Percentiles rank a stretch among this genome's conserved stretches.
phyloP scores from a whole-genome alignment of 371 early-diverging fungal genomes.

The Cokeromyces recurvatus region DNA sequence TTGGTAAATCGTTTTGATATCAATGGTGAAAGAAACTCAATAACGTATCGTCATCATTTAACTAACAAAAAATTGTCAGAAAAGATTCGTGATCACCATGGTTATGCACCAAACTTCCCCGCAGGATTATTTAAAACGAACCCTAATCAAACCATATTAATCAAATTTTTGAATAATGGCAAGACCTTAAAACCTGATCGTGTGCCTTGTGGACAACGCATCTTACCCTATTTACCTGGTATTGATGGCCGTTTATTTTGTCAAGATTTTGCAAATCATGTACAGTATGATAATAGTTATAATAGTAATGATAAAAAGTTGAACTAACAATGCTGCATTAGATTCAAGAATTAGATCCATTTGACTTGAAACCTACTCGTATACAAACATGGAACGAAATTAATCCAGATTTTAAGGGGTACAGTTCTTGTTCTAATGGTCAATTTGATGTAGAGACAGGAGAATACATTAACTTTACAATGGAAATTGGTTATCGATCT shows the following conservation, averaged over 20 bases:
- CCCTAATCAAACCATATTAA: slow-evolving; percentile 63
- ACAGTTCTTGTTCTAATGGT: slow-evolving; percentile 65
- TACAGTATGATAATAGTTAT: slow-evolving; percentile 15
- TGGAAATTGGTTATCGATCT: slow-evolving; percentile 64
- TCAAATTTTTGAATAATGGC: slow-evolving; percentile 53
- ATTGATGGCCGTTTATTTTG: slow-evolving; percentile 55
- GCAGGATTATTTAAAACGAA: slow-evolving; percentile 63
- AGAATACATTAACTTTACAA: slow-evolving; percentile 70
- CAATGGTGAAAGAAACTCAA: slow-evolving; percentile 46
- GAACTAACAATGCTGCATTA: too few relatives aligned
- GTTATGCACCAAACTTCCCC: slow-evolving; percentile 59
- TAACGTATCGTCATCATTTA: slow-evolving; percentile 57
- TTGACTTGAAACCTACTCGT: slow-evolving; percentile 66
- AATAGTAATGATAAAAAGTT: too few relatives aligned
- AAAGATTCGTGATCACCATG: slow-evolving; percentile 67
- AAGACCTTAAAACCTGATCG: slow-evolving; percentile 47
- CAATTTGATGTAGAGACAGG: slow-evolving; percentile 64
- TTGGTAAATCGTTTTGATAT: slow-evolving; percentile 61
- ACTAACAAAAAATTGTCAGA: slow-evolving; percentile 53
- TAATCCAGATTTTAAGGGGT: slow-evolving; percentile 67
- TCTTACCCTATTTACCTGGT: slow-evolving; percentile 45
- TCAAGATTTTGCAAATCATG: slow-evolving; percentile 58
- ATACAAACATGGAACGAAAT: slow-evolving; percentile 60
- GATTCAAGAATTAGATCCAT: slow-evolving; percentile 72
- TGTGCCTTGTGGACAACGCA: slow-evolving; percentile 57